A percentile compares a stretch with the other conserved stretches of the same genome.
Conservation (phyloP, 345 rosid genomes). For the Aquilaria malaccensis region DNA sequence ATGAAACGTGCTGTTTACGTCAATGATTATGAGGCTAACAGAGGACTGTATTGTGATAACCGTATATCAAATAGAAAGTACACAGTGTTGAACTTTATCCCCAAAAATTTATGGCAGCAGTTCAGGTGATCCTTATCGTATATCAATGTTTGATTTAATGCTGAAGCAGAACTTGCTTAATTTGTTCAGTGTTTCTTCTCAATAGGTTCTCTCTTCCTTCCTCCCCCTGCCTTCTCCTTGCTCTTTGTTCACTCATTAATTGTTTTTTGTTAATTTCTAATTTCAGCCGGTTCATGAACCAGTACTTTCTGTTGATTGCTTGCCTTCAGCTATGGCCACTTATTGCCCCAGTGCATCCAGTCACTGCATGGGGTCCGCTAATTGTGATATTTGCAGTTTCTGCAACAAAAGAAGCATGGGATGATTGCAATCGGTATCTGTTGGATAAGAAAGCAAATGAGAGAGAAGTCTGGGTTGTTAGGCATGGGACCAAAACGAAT, state of each 20-base stretch:
- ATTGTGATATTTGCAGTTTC: conserved; percentile 93
- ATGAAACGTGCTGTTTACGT: conserved; percentile 93
- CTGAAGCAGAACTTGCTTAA: too few species aligned
- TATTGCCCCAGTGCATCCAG: conserved; percentile 98
- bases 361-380: conserved; percentile 98
- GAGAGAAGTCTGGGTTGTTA: conserved; percentile 92
- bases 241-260: too few species aligned
- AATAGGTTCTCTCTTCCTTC: too few species aligned
- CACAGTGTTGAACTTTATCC: conserved; percentile 78
- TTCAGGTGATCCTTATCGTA: conserved; percentile 48
- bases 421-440: conserved; percentile 90
- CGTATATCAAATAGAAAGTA: conserved; percentile 88
- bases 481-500: conserved; percentile 67
- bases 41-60: conserved; percentile 68
- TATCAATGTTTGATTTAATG: too few species aligned
- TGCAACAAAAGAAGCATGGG: conserved; percentile 99
- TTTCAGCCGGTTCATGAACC: conserved; percentile 99
- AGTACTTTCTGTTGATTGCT: conserved; percentile 95
- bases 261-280: too few species aligned
- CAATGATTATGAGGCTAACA: conserved; percentile 66
- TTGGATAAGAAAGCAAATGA: conserved; percentile 96
- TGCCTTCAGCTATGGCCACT: conserved; percentile 99
- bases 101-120: conserved; percentile 90
- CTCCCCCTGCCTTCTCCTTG: too few species aligned
- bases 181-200: too few species aligned